phyloP scores from a whole-genome alignment of 805 yeast species.

The Candida incommunis region DNA sequence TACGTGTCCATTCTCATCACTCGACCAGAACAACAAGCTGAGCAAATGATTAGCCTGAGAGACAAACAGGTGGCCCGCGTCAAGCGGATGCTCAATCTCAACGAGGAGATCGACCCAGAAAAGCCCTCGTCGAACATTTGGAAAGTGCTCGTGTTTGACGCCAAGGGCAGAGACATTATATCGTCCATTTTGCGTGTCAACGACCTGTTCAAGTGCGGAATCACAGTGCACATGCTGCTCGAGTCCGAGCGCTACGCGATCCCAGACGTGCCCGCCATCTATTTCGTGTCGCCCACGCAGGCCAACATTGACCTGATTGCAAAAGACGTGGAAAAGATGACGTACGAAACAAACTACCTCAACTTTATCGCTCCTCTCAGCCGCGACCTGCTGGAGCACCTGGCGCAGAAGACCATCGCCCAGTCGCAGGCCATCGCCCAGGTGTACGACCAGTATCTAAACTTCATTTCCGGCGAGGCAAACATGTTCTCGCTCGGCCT shows the following conservation, averaged over 20 bases:
- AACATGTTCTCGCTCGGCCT: constrained; percentile 71
- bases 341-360: constrained; percentile 66
- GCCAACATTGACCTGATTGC: constrained; percentile 60
- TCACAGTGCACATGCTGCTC: constrained; percentile 76
- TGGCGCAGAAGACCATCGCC: constrained; percentile 66
- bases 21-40: no score
- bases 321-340: constrained; percentile 57
- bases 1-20: no score
- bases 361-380: constrained; percentile 75
- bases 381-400: constrained; percentile 70
- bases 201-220: constrained; percentile 79
- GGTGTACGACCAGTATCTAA: constrained; percentile 87
- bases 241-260: constrained; percentile 61
- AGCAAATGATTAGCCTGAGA: constrained; percentile 15
- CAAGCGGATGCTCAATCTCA: constrained; percentile 76
- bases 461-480: constrained; percentile 87
- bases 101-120: constrained; percentile 34
- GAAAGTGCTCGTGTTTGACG: constrained; percentile 83
- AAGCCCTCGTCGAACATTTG: constrained; percentile 37
- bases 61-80: constrained; percentile 31
- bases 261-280: constrained; percentile 90
- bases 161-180: constrained; percentile 66
- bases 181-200: constrained; percentile 88
- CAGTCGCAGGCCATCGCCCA: constrained; percentile 64
- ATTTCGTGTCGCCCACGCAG: constrained; percentile 77